Evolutionary conservation across 352 stramenopile genomes (phyloP).

Genomic region (Phytophthora sansomeana): DNA sequence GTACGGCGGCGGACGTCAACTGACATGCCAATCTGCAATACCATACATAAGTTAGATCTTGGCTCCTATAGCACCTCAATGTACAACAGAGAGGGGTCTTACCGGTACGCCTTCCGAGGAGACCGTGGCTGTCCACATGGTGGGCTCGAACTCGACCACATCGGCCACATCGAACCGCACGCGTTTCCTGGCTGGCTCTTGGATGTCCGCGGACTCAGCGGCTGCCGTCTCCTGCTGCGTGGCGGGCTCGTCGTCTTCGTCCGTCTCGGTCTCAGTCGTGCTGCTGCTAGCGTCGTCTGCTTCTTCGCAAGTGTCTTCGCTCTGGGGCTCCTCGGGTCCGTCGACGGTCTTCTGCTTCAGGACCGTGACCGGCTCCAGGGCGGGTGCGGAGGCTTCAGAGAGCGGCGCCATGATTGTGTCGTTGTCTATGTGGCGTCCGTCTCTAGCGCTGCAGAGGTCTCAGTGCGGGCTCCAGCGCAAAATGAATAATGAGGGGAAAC

Average conservation of each 20-base stretch:
- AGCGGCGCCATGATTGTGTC: slow-evolving; percentile 43
- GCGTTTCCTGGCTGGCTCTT: slow-evolving; percentile 39
- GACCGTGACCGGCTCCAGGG: slow-evolving; percentile 24
- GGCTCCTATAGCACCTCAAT: not conserved
- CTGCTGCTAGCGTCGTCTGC: slow-evolving; percentile 17
- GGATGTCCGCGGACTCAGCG: slow-evolving; percentile 6
- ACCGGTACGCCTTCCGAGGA: slow-evolving; percentile 81
- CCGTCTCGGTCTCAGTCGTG: not conserved
- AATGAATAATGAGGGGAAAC: slow-evolving; percentile 36
- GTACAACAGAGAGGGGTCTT: slow-evolving; percentile 13
- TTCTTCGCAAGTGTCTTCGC: slow-evolving; percentile 35
- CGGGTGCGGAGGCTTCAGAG: slow-evolving; percentile 29
- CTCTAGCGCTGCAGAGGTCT: slow-evolving; percentile 24
- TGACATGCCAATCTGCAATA: slow-evolving; percentile 68
- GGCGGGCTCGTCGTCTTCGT: slow-evolving; percentile 7
- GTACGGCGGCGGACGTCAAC: slow-evolving; percentile 69
- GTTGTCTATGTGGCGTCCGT: slow-evolving; percentile 33
- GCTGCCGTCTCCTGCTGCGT: slow-evolving; percentile 11
- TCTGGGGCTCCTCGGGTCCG: slow-evolving; percentile 26
- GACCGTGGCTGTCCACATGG: slow-evolving; percentile 82
- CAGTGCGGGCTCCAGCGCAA: slow-evolving; percentile 25
- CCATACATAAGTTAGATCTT: slow-evolving; percentile 13
- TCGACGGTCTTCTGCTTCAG: slow-evolving; percentile 34
- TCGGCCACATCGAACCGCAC: slow-evolving; percentile 72
- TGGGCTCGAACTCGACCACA: slow-evolving; percentile 85